These are phyloP conservation scores for Apiospora pterosperma DNA, from an alignment of 2,329 filamentous ascomycete species.

Conservation along the genomic window DNA sequence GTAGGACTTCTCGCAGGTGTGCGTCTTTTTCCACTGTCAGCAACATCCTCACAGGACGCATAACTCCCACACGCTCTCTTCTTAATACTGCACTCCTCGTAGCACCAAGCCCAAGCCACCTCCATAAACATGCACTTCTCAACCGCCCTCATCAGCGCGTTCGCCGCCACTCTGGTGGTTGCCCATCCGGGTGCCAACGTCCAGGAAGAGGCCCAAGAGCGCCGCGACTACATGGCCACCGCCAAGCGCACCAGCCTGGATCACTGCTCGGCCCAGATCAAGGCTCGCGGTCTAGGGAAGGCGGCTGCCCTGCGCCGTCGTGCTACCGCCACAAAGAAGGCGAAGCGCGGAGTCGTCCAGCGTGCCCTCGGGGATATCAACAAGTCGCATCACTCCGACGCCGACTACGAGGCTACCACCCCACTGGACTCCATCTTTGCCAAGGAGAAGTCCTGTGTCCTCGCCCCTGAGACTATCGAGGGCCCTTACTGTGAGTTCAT, in stretches of 20 bases:
- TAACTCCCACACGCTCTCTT: not conserved
- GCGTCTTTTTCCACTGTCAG: no score
- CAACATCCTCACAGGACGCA: no score
- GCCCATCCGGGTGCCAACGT: slow-evolving; percentile 49
- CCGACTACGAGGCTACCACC: slow-evolving; percentile 29
- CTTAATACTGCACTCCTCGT: not conserved
- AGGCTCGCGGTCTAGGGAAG: slow-evolving; percentile 41
- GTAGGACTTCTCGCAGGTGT: no score
- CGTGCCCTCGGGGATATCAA: slow-evolving; percentile 32
- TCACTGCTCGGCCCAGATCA: slow-evolving; percentile 44
- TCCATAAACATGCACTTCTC: slow-evolving; percentile 20
- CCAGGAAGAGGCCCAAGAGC: slow-evolving; percentile 45
- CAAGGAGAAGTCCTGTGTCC: slow-evolving; percentile 41
- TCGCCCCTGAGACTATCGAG: slow-evolving; percentile 49
- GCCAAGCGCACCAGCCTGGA: slow-evolving; percentile 38
- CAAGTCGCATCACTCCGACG: slow-evolving; percentile 23
- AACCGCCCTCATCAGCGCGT: slow-evolving; percentile 15
- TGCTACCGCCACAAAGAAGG: slow-evolving; percentile 30
- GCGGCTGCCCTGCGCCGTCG: slow-evolving; percentile 42
- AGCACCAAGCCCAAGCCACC: not conserved
- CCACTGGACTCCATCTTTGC: slow-evolving; percentile 35
- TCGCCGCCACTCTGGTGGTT: slow-evolving; percentile 16
- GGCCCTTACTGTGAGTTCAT: slow-evolving; percentile 46
- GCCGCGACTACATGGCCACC: slow-evolving; percentile 40
- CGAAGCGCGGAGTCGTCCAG: slow-evolving; percentile 13